phyloP scores from a whole-genome alignment of 441 rosid species.

The Gossypium gossypioides region DNA sequence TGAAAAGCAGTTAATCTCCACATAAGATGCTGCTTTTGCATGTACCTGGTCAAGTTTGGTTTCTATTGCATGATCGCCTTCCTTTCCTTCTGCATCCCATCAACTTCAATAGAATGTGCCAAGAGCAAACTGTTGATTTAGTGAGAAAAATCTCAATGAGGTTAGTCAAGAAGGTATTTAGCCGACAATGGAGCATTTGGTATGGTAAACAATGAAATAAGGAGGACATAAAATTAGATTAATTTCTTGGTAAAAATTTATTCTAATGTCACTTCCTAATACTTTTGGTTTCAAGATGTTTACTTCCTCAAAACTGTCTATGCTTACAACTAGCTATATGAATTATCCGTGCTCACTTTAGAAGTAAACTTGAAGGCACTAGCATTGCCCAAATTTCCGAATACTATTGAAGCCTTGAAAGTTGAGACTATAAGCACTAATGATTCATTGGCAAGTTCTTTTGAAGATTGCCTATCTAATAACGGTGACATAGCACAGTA shows the following conservation, averaged over 20 bases:
- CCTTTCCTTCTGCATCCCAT: background rate
- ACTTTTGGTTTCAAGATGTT: background rate
- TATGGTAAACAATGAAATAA: background rate
- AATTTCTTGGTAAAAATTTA: background rate
- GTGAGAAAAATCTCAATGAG: background rate
- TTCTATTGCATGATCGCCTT: background rate
- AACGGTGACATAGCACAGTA: background rate
- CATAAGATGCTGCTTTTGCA: background rate
- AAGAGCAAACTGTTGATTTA: background rate
- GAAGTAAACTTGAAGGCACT: background rate
- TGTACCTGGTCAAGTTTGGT: background rate
- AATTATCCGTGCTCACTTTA: background rate
- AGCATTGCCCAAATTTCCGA: background rate
- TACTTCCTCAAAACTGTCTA: background rate
- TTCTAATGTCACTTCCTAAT: background rate
- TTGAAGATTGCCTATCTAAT: background rate
- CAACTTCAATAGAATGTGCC: background rate
- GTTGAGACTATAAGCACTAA: background rate
- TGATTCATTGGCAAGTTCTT: background rate
- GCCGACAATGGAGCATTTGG: constrained; percentile 1
- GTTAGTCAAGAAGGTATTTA: background rate
- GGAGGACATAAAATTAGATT: background rate
- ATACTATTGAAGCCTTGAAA: background rate
- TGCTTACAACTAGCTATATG: background rate
- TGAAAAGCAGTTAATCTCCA: background rate